Evolutionary conservation across 2,329 filamentous ascomycete genomes (phyloP), one percentile per base, ranked within the genome.

Genomic region (Beauveria varroae): DNA sequence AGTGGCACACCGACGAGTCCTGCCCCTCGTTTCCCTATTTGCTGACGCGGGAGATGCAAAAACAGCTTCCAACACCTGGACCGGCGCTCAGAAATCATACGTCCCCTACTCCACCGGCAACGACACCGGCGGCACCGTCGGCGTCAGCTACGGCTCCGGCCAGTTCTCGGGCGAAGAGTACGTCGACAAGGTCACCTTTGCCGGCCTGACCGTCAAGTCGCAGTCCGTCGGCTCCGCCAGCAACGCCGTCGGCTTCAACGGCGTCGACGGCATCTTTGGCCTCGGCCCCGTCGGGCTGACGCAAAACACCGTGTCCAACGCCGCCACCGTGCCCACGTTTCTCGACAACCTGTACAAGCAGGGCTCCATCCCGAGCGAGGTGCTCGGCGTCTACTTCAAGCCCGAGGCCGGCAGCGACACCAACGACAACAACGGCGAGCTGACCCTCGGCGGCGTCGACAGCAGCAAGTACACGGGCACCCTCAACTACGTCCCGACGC

Each of bases 141-240:
- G 56, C 5, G 67, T 69, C 53, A 64, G 58, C 63, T 69, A 69
- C 63, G 68, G 68, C 40, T 68, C 66, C 40, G 68, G 66, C 46
- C 65, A 65, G 4, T 70, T 70, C 64, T 66, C 64, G 47, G 68
- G 68, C 40, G 65, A 53, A 3, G 67, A 68, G 62, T 70, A 70
- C 61, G 67, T 63, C 46, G 70, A 72, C 63, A 66, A 57, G 20
- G 68, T 72, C 59, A 70, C 62, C 62, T 72, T 72, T 47, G 67
- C 65, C 30, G 70, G 70, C 30, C 68, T 72, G 28, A 70, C 67
- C 6, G 67, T 61, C 28, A 37, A 30, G 26, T 37, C 47, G 30
- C 60, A 62, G 54, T 62, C 60, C 18, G 58, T 62, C 44, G 60
- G 60, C 28, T 56, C 60, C 20, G 60, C 60, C 28, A 46, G 37